These are phyloP conservation scores for Tricholoma flavovirens DNA, from an alignment of 768 basidiomycete genomes.

Conservation along the genomic window DNA sequence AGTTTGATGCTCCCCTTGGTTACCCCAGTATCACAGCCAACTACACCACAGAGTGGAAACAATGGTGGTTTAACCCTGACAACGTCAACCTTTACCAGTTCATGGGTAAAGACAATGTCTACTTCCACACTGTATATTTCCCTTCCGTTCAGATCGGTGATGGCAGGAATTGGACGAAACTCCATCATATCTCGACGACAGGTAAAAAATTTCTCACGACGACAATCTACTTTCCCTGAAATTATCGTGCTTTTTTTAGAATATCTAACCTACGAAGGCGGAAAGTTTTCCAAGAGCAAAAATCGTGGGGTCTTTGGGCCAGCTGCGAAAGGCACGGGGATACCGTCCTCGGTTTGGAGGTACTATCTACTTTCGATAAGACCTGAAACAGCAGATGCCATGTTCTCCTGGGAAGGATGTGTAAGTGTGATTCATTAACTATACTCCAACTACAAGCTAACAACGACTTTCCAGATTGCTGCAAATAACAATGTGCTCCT, in stretches of 20 bases:
- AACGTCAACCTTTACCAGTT: constrained; percentile 94
- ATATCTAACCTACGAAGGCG: constrained; percentile 96
- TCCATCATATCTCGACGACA: constrained; percentile 93
- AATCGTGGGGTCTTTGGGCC: constrained; percentile 97
- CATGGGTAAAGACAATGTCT: constrained; percentile 99
- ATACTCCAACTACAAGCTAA: constrained; percentile 5
- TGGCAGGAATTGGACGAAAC: constrained; percentile 86
- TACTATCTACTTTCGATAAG: constrained; percentile 91
- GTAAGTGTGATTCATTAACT: constrained; percentile 37
- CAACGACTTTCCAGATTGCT: constrained; percentile 49
- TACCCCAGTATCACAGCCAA: constrained; percentile 97
- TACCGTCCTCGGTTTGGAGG: constrained; percentile 92
- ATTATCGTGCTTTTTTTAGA: constrained; percentile 41
- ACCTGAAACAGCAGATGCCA: constrained; percentile 90
- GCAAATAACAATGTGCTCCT: constrained; percentile 91
- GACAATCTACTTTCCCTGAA: neutral
- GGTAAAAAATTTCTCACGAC: constrained; percentile 42
- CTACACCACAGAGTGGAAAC: constrained; percentile 90
- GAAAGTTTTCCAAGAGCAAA: constrained; percentile 97
- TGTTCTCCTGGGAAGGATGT: constrained; percentile 96
- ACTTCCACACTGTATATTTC: constrained; percentile 96
- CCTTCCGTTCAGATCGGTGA: constrained; percentile 88
- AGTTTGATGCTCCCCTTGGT: constrained; percentile 97
- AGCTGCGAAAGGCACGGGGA: constrained; percentile 87
- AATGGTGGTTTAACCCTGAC: constrained; percentile 94